Base-by-base conservation (phyloP, 352 stramenopile genomes). In the Phytophthora nicotianae region DNA sequence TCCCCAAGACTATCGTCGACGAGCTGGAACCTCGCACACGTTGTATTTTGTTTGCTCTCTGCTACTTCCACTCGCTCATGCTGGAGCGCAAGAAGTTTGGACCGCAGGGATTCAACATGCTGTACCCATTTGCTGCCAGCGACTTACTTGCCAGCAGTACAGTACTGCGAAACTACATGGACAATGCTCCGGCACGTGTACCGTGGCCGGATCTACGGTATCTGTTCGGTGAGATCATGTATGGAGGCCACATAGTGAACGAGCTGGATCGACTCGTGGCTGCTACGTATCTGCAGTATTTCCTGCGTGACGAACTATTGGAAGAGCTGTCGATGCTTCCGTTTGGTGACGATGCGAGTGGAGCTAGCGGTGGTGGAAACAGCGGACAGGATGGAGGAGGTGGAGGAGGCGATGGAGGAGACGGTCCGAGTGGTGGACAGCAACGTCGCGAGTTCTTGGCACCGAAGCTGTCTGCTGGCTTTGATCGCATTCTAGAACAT, bases 41-140 rank as follows among this genome's bases (percentile, higher is more conserved):
- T 8, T 87, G 85, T 17, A 97, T 97, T 43, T 62, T 97, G 10
- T 97, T 98, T 57, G 89, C 81, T 11, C 74, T 98, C 33, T 98
- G 91, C 72, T 94, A 97, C 62, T 98, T 98, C 72, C 91, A 98
- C 73, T 88, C 89, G 14, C 72, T 98, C 32, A 92, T 98, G 85
- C 71, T 98, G 14, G 91, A 98, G 56, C 81, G 91, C 54, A 96
- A 96, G 56, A 97, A 95, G 62, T 98, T 97, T 53, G 91, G 91
- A 1, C 61, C 89, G 0, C 88, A 96, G 49, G 91, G 91, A 2
- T 97, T 96, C 65, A 97, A 98, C 58, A 88, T 97, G 75, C 65
- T 84, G 27, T 98, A 98, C 48, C 90, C 90, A 27, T 98, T 97
- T 52, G 83, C 91, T 1, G 77, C 80, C 0, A 94, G 89, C 19